These are phyloP conservation scores for Sesbania bispinosa DNA, from an alignment of 306 rosid genomes.

Conservation along the genomic window DNA sequence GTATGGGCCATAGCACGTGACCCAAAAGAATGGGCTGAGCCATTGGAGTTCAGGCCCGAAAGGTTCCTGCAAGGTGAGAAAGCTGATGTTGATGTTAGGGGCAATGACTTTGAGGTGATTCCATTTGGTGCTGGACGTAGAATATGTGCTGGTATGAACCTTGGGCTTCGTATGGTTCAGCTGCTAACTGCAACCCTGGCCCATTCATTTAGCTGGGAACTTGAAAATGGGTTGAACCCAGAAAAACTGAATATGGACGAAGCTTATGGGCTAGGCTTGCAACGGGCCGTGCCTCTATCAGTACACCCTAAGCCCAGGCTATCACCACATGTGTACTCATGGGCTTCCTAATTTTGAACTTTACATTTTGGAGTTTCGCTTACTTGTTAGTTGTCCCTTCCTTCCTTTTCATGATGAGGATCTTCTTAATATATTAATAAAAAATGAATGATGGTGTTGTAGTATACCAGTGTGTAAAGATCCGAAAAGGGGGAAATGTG, in stretches of 20 bases:
- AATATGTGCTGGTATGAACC: conserved; percentile 68
- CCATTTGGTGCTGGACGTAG: conserved; percentile 92
- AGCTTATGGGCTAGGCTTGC: conserved; percentile 67
- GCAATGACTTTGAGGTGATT: conserved; percentile 73
- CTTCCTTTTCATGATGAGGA: too few species aligned
- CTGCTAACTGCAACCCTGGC: conserved; percentile 51
- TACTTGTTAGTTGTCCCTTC: too few species aligned
- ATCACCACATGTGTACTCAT: too few species aligned
- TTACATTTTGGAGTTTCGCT: too few species aligned
- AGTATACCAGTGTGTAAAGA: too few species aligned
- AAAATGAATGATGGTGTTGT: too few species aligned
- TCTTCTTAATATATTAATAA: too few species aligned
- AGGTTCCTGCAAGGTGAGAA: conserved; percentile 67
- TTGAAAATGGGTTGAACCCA: conserved; percentile 38
- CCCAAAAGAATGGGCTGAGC: conserved; percentile 55
- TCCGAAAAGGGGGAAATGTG: too few species aligned
- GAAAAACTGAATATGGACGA: conserved; percentile 74
- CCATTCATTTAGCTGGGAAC: conserved; percentile 66
- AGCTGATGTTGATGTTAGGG: conserved; percentile 51
- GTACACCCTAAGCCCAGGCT: too few species aligned
- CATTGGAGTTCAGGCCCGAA: conserved; percentile 65
- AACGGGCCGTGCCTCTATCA: conserved; percentile 51
- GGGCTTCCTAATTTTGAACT: too few species aligned
- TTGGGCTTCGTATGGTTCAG: conserved; percentile 75
- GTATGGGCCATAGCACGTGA: conserved; percentile 87